These are phyloP conservation scores for Hygrocybe punicea DNA, from an alignment of 768 basidiomycete species.

Conservation along the genomic window DNA sequence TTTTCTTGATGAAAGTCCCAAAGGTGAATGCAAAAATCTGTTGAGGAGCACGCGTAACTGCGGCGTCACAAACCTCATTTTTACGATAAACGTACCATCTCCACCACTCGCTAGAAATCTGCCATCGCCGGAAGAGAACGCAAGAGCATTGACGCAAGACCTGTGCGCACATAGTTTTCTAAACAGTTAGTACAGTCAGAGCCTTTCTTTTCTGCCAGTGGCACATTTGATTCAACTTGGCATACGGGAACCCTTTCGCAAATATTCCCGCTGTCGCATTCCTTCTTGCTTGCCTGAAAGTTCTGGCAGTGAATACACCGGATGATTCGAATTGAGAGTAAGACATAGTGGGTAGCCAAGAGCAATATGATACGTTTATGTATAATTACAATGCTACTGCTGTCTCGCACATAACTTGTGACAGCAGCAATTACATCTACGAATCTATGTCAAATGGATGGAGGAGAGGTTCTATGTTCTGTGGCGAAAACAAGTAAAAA, in stretches of 20 bases:
- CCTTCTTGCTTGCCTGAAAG: background rate
- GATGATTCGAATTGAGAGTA: background rate
- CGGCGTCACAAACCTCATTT: background rate
- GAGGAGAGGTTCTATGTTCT: background rate
- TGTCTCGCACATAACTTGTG: no score
- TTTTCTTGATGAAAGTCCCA: constrained; percentile 70
- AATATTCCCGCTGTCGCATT: constrained; percentile 12
- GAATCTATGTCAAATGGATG: background rate
- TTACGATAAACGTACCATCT: constrained; percentile 47
- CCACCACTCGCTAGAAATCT: constrained; percentile 67
- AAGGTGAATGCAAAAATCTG: constrained; percentile 54
- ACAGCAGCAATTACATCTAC: background rate
- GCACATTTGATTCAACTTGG: constrained; percentile 10
- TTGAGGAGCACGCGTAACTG: background rate
- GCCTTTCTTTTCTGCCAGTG: background rate
- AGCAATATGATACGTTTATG: no score
- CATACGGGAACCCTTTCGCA: constrained; percentile 23
- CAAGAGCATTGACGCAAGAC: constrained; percentile 63
- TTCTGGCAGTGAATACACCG: background rate
- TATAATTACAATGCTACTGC: no score
- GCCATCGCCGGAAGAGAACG: constrained; percentile 58
- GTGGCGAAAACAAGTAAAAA: background rate
- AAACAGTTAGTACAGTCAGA: background rate
- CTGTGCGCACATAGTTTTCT: constrained; percentile 46
- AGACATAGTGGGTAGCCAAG: background rate